Evolutionary conservation across 768 basidiomycete genomes (phyloP).

Genomic region (Leucosporidium scottii): DNA sequence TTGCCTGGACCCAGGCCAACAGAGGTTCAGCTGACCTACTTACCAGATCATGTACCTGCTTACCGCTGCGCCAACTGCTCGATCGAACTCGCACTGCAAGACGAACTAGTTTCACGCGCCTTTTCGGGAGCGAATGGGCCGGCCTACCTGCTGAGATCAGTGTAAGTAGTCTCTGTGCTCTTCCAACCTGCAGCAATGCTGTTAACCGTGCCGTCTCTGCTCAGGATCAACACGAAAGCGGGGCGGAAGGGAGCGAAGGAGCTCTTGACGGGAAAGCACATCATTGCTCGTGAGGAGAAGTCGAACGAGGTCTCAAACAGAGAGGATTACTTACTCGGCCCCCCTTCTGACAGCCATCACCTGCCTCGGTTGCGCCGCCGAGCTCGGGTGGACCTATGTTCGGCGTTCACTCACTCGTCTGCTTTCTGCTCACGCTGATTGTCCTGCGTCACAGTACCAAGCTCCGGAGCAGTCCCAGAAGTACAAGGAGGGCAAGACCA

Average conservation of each 20-base stretch:
- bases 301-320: no score
- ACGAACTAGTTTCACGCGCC: slow-evolving; percentile 21
- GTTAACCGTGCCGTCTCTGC: neutral
- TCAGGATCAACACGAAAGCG: slow-evolving; percentile 10
- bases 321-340: no score
- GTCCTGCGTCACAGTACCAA: neutral
- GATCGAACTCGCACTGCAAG: slow-evolving; percentile 16
- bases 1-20: no score
- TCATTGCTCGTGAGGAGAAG: slow-evolving; percentile 5
- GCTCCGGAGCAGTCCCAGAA: slow-evolving; percentile 2
- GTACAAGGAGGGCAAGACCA: slow-evolving; percentile 27
- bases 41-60: slow-evolving; percentile 12
- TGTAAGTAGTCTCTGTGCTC: slow-evolving; percentile 1
- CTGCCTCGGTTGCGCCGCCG: slow-evolving; percentile 14
- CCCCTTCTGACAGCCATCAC: neutral
- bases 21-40: neutral
- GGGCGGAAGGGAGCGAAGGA: slow-evolving; percentile 1
- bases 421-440: neutral
- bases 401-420: neutral
- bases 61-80: slow-evolving; percentile 15
- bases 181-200: neutral
- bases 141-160: slow-evolving; percentile 12
- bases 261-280: slow-evolving; percentile 15
- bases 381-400: slow-evolving; percentile 28
- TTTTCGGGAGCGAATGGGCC: slow-evolving; percentile 16